Conservation (phyloP, 331 rosid species). For the Cydonia oblonga region DNA sequence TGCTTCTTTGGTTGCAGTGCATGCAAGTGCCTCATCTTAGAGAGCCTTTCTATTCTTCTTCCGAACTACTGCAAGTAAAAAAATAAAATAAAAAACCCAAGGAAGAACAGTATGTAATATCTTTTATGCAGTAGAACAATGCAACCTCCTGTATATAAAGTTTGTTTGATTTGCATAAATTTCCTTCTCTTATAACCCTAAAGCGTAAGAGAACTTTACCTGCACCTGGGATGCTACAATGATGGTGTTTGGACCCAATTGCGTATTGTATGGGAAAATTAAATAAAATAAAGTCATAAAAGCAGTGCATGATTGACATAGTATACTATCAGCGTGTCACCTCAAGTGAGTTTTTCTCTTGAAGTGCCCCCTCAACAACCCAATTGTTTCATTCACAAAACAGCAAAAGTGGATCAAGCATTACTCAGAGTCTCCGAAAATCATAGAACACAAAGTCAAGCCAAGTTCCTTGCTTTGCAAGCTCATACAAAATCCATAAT, state of each 20-base stretch:
- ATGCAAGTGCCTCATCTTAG: slow-evolving; percentile 33
- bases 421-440: not conserved
- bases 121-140: not conserved
- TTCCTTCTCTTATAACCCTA: too few relatives aligned
- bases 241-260: not conserved
- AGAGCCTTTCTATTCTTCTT: not conserved
- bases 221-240: not conserved
- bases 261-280: not conserved
- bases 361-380: not conserved
- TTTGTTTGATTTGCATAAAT: not conserved
- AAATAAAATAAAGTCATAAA: too few relatives aligned
- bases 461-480: not conserved
- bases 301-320: not conserved
- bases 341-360: not conserved
- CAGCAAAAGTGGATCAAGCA: not conserved
- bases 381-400: not conserved
- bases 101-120: not conserved
- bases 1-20: slow-evolving; percentile 39
- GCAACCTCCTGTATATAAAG: not conserved
- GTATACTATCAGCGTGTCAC: not conserved
- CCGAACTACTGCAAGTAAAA: not conserved
- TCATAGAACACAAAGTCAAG: not conserved
- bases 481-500: not conserved
- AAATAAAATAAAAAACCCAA: too few relatives aligned
- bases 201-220: not conserved